Conservation (phyloP, 305 asterid species). For the Fraxinus ornus region DNA sequence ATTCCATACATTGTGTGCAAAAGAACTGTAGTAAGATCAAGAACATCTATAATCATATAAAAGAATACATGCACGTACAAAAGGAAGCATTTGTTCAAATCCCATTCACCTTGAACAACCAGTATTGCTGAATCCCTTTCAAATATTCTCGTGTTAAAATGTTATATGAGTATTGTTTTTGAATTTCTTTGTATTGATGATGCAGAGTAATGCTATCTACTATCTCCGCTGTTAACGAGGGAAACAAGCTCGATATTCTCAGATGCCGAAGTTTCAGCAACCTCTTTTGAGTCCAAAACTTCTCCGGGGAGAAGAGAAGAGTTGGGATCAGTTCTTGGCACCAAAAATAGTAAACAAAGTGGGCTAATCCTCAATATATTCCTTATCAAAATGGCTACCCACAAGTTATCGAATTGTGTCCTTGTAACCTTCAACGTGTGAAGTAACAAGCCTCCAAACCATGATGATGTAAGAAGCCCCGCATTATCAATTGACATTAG, state of each 20-base stretch:
- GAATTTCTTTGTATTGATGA: background rate
- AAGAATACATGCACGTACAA: slow-evolving; percentile 10
- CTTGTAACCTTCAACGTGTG: slow-evolving; percentile 68
- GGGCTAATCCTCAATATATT: slow-evolving; percentile 63
- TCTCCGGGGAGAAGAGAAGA: slow-evolving; percentile 54
- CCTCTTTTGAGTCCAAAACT: slow-evolving; percentile 33
- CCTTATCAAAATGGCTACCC: slow-evolving; percentile 76
- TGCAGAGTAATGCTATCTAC: slow-evolving; percentile 33
- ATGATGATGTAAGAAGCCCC: slow-evolving; percentile 71
- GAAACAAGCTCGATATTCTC: slow-evolving; percentile 73
- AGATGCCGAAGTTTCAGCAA: slow-evolving; percentile 26
- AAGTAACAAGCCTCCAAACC: slow-evolving; percentile 85
- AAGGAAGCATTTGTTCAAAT: background rate
- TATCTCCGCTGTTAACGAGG: slow-evolving; percentile 47
- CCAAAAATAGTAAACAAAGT: slow-evolving; percentile 60
- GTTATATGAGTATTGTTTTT: background rate
- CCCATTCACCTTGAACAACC: background rate
- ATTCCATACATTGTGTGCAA: background rate
- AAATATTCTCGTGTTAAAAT: background rate
- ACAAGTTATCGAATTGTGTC: slow-evolving; percentile 57
- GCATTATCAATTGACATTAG: slow-evolving; percentile 91
- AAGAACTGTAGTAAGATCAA: slow-evolving; percentile 6
- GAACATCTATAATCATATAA: background rate
- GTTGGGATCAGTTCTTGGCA: slow-evolving; percentile 65
- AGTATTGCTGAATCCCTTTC: background rate